A percentile compares a stretch with the other conserved stretches of the same genome.
Evolutionary conservation across 768 basidiomycete genomes (phyloP).

Genomic region (Hygrocybe punicea): DNA sequence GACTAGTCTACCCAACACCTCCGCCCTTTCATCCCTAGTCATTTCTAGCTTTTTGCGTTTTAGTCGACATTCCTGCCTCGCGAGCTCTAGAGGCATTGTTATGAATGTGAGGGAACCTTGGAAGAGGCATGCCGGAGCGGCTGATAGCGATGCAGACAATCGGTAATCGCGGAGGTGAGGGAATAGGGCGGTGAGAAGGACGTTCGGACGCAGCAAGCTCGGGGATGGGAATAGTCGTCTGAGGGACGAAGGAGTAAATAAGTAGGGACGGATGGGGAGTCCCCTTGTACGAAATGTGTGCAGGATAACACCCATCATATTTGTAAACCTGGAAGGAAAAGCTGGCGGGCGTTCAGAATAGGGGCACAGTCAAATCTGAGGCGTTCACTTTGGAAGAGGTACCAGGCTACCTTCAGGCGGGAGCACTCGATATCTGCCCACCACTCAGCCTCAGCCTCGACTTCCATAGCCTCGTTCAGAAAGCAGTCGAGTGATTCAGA

Average conservation of each 20-base stretch:
- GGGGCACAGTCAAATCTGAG: background rate
- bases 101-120: constrained; percentile 24
- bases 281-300: constrained; percentile 42
- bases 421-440: constrained; percentile 76
- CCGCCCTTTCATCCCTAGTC: constrained; percentile 65
- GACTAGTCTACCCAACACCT: constrained; percentile 61
- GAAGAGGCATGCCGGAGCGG: constrained; percentile 6
- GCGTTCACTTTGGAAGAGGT: constrained; percentile 74
- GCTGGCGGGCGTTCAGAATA: constrained; percentile 33
- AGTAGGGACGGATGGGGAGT: constrained; percentile 45
- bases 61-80: constrained; percentile 62
- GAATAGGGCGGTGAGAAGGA: constrained; percentile 59
- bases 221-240: constrained; percentile 47
- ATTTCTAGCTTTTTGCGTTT: constrained; percentile 58
- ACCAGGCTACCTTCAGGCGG: constrained; percentile 50
- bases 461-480: constrained; percentile 61
- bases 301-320: constrained; percentile 39
- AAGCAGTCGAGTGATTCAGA: constrained; percentile 61
- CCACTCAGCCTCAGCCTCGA: constrained; percentile 79
- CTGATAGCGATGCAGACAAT: constrained; percentile 15
- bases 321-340: constrained; percentile 42
- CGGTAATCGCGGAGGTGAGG: constrained; percentile 51
- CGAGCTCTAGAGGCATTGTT: constrained; percentile 57
- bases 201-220: constrained; percentile 44
- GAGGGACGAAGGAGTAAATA: constrained; percentile 48